phyloP scores from a whole-genome alignment of 192 early-diverging fungal species.

The Coemansia sp. region DNA sequence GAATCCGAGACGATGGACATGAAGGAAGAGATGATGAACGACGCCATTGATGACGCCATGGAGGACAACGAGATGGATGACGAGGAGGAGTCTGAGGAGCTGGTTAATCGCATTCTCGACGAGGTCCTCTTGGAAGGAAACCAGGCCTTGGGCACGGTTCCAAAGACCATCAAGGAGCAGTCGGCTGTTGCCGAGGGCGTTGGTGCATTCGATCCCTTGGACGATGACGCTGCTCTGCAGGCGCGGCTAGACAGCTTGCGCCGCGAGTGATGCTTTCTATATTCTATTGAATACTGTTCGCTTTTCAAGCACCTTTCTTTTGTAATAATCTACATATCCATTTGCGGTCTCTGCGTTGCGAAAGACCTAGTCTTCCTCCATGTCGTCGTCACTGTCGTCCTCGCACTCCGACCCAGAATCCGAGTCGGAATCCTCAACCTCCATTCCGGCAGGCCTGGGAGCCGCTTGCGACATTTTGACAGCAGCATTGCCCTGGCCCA shows the following conservation, averaged over 20 bases:
- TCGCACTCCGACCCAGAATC: not conserved
- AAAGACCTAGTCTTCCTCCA: constrained; percentile 15
- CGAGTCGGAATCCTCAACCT: constrained; percentile 12
- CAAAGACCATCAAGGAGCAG: constrained; percentile 57
- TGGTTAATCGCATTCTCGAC: constrained; percentile 92
- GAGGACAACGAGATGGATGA: constrained; percentile 84
- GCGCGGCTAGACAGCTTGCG: constrained; percentile 87
- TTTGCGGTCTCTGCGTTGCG: not conserved
- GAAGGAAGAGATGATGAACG: constrained; percentile 99
- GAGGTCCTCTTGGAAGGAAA: constrained; percentile 84
- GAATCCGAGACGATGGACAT: constrained; percentile 97
- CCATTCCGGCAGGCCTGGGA: not conserved
- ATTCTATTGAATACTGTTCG: not conserved
- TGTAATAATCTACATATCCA: not conserved
- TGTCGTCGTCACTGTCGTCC: constrained; percentile 18
- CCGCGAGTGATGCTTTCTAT: constrained; percentile 61
- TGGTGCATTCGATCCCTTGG: constrained; percentile 9
- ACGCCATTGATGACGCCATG: constrained; percentile 95
- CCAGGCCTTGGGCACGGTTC: constrained; percentile 45
- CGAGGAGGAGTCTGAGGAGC: constrained; percentile 84
- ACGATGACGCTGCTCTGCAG: constrained; percentile 78
- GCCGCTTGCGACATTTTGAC: constrained; percentile 19
- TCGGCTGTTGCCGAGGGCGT: constrained; percentile 47
- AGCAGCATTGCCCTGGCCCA: constrained; percentile 10
- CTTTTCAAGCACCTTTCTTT: not conserved